Conservation (phyloP, 257 asterid genomes). For the Ilex asprella region DNA sequence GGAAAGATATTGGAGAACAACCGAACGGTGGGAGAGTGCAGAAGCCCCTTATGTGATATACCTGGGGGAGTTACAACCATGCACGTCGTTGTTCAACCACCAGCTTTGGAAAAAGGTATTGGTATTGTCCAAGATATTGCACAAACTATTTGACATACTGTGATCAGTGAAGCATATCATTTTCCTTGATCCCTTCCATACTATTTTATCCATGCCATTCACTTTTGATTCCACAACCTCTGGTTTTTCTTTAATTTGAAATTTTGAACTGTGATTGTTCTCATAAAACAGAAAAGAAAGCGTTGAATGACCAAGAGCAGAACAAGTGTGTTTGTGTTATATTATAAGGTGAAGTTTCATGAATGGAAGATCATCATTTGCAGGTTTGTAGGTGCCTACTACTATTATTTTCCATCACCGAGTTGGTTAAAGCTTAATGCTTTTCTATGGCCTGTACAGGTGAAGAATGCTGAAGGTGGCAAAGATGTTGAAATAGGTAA, state of each 20-base stretch:
- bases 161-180: too few species aligned
- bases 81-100: constrained; percentile 84
- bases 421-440: constrained; percentile 1
- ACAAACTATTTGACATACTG: too few species aligned
- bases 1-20: constrained; percentile 85
- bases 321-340: constrained; percentile 65
- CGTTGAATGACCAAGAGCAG: constrained; percentile 36
- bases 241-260: neutral
- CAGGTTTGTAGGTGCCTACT: constrained; percentile 12
- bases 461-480: constrained; percentile 9
- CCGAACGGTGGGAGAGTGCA: constrained; percentile 69
- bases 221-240: too few species aligned
- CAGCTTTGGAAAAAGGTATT: constrained; percentile 51
- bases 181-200: too few species aligned
- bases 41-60: constrained; percentile 64
- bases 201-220: neutral
- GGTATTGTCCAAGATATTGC: neutral
- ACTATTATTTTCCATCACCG: neutral
- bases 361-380: constrained; percentile 15
- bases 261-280: neutral
- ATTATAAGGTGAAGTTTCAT: constrained; percentile 41
- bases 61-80: constrained; percentile 84
- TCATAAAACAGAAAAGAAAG: constrained; percentile 46
- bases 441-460: constrained; percentile 15
- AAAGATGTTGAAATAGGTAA: constrained; percentile 3